Evolutionary conservation across 176 grass and related monocot species (phyloP), one percentile per base, ranked within the genome.

Genomic region (Saccharum officinarum): DNA sequence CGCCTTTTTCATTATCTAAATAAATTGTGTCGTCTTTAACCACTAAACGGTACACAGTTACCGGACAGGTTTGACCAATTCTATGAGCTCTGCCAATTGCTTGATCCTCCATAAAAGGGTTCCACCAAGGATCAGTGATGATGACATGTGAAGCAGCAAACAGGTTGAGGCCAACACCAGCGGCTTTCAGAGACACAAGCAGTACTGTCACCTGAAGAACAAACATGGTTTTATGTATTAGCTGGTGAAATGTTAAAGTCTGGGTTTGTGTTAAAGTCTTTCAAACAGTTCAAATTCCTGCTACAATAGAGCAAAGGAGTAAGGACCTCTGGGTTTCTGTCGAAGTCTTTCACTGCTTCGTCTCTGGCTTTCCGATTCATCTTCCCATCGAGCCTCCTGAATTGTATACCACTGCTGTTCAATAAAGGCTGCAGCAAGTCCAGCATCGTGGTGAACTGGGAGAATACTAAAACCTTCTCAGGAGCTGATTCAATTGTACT

Each of bases 101-200:
- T 62, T 95, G 93, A 30, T 95, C 87, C 81, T 95, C 93, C 26
- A 82, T 45, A 67, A 78, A 80, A 63, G 87, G 85, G 44, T 95
- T 95, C 93, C 93, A 95, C 93, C 90, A 95, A 42, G 86, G 90
- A 90, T 95, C 88, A 71, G 88, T 86, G 47, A 92, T 88, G 75
- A 95, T 92, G 22, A 90, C 93, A 88, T 92, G 93, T 57, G 78
- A 87, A 78, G 93, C 90, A 14, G 90, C 85, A 71, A 86, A 47
- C 85, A 95, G 90, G 79, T 92, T 95, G 68, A 95, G 79, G 65
- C 93, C 93, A 82, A 86, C 73, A 78, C 87, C 88, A 34, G 73
- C 88, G 38, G 93, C 87, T 78, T 88, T 92, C 67, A 95, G 74
- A 41, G 93, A 95, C 88, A 90, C 86, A 23, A 95, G 80, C 85